These are phyloP conservation scores for Kodamaea kakaduensis DNA, from an alignment of 805 yeast species.

Conservation along the genomic window DNA sequence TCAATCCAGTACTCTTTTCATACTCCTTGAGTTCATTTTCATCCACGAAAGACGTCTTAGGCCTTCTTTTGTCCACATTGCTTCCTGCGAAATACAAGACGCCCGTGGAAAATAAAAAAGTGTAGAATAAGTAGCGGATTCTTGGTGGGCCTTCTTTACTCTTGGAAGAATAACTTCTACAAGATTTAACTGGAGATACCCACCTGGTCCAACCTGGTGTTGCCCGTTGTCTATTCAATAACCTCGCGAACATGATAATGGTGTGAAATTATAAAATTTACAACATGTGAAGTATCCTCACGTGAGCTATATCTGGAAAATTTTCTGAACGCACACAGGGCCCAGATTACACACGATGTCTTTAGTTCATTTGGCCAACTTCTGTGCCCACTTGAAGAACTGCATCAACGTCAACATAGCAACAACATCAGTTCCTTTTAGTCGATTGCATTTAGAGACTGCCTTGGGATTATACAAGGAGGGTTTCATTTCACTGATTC, in stretches of 20 bases:
- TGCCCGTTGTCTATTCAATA: neutral
- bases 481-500: slow-evolving; percentile 82
- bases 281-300: neutral
- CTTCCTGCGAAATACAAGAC: slow-evolving; percentile 28
- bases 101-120: slow-evolving; percentile 31
- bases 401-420: slow-evolving; percentile 72
- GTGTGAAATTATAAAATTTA: too few relatives aligned
- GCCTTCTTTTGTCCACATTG: slow-evolving; percentile 28
- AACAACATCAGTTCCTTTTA: slow-evolving; percentile 76
- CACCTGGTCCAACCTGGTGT: too few relatives aligned
- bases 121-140: slow-evolving; percentile 34
- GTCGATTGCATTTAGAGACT: slow-evolving; percentile 76
- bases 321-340: neutral
- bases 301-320: slow-evolving; percentile 1
- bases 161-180: too few relatives aligned
- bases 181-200: too few relatives aligned
- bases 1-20: slow-evolving; percentile 49
- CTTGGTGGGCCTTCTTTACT: slow-evolving; percentile 19
- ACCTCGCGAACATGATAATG: neutral
- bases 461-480: slow-evolving; percentile 83
- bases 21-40: slow-evolving; percentile 48
- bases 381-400: slow-evolving; percentile 87
- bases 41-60: slow-evolving; percentile 36
- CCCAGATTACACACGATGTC: slow-evolving; percentile 53
- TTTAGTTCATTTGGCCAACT: slow-evolving; percentile 74